phyloP scores from a whole-genome alignment of 2,329 filamentous ascomycete genomes.

The Aureobasidium sp. region DNA sequence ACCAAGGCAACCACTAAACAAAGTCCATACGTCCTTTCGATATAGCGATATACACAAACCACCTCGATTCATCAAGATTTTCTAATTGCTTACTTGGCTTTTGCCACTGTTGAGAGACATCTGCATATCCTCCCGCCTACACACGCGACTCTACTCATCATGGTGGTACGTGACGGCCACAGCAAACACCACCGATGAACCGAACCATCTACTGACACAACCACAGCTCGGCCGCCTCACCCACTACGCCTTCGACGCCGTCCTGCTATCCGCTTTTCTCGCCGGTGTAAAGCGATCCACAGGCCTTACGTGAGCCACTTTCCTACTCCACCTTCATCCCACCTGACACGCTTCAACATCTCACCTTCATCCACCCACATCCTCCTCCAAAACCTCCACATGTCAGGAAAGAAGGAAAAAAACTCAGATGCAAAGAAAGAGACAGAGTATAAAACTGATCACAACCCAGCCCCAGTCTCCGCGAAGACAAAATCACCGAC shows the following conservation, averaged over 20 bases:
- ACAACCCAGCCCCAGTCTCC: slow-evolving; percentile 64
- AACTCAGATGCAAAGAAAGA: not conserved
- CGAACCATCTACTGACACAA: slow-evolving; percentile 42
- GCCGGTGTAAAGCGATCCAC: slow-evolving; percentile 97
- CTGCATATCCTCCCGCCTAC: not conserved
- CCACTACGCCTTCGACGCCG: slow-evolving; percentile 94
- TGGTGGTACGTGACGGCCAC: slow-evolving; percentile 36
- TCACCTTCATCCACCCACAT: slow-evolving; percentile 17
- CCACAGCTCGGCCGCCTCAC: slow-evolving; percentile 82
- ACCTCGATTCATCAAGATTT: too few species aligned
- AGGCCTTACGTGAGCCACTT: slow-evolving; percentile 82
- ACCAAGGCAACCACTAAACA: not conserved
- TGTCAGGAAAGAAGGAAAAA: not conserved
- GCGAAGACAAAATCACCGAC: slow-evolving; percentile 75
- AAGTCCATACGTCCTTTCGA: too few species aligned
- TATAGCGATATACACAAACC: not conserved
- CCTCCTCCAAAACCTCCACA: not conserved
- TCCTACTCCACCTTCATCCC: not conserved
- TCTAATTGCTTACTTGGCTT: too few species aligned
- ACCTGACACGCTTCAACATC: not conserved
- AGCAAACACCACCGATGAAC: slow-evolving; percentile 51
- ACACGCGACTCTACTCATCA: slow-evolving; percentile 8
- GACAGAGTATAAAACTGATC: not conserved
- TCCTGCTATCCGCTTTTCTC: slow-evolving; percentile 89
- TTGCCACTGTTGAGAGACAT: too few species aligned